Conservation (phyloP, 2,329 filamentous ascomycete species). For the Paraphoma sp. region DNA sequence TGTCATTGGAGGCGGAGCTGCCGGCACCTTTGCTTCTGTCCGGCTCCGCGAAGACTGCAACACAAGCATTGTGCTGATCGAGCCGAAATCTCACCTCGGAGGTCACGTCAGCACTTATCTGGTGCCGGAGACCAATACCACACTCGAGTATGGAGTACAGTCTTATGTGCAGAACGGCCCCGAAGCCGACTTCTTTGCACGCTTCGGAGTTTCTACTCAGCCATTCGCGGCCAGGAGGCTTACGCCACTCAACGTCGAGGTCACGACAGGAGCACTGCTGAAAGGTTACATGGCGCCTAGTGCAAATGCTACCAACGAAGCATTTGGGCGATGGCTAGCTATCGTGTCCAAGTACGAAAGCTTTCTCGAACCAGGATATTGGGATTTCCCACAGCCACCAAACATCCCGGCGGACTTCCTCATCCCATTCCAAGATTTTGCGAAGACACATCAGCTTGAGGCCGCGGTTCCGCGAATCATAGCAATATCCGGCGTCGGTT, state of each 20-base stretch:
- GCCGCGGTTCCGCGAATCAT: constrained; percentile 24
- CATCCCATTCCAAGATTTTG: constrained; percentile 57
- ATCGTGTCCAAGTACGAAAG: constrained; percentile 24
- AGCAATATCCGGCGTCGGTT: constrained; percentile 24
- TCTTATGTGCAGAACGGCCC: constrained; percentile 52
- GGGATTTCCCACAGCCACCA: constrained; percentile 38
- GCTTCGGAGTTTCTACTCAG: constrained; percentile 47
- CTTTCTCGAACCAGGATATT: constrained; percentile 27
- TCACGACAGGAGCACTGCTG: constrained; percentile 33
- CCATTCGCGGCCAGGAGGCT: constrained; percentile 8
- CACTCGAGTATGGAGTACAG: constrained; percentile 48
- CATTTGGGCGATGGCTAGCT: constrained; percentile 22
- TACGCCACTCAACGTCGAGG: constrained; percentile 36
- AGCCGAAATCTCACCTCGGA: constrained; percentile 50
- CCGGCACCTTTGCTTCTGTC: constrained; percentile 53
- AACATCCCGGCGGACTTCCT: constrained; percentile 57
- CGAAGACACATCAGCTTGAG: constrained; percentile 49
- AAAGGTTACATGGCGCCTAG: constrained; percentile 20
- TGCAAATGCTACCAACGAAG: constrained; percentile 18
- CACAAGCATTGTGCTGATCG: constrained; percentile 52
- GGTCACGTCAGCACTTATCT: constrained; percentile 59
- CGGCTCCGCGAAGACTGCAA: constrained; percentile 49
- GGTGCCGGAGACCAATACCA: constrained; percentile 42
- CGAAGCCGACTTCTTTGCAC: constrained; percentile 54
- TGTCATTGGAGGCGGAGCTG: constrained; percentile 55